Percentiles rank a stretch among this genome's conserved stretches.
These are phyloP conservation scores for Carex myosuroides DNA, from an alignment of 176 grass and related monocot genomes.

Conservation along the genomic window DNA sequence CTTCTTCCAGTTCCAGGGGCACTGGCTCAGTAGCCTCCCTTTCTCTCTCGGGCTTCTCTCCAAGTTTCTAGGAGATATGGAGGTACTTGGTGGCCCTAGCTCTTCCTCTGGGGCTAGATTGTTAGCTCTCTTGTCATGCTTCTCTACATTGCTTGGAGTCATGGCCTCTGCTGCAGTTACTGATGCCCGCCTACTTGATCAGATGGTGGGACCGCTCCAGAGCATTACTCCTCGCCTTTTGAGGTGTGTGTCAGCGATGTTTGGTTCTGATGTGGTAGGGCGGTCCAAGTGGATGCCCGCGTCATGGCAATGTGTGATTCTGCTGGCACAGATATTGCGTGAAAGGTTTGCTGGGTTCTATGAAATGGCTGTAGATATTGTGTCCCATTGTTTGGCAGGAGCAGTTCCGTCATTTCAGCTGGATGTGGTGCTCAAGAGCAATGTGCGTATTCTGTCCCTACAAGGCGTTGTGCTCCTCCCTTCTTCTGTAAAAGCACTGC, in stretches of 20 bases:
- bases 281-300: constrained; percentile 71
- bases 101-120: constrained; percentile 48
- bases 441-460: constrained; percentile 70
- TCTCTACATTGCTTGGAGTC: constrained; percentile 83
- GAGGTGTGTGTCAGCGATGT: constrained; percentile 51
- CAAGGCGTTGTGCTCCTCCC: constrained; percentile 54
- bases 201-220: constrained; percentile 54
- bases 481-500: constrained; percentile 53
- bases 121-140: constrained; percentile 71
- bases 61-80: constrained; percentile 95
- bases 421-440: constrained; percentile 63
- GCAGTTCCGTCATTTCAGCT: constrained; percentile 44
- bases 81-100: constrained; percentile 54
- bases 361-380: constrained; percentile 57
- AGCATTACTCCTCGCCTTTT: constrained; percentile 66
- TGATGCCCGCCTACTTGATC: constrained; percentile 48
- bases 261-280: constrained; percentile 44
- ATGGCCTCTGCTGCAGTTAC: constrained; percentile 61
- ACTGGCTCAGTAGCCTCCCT: constrained; percentile 83
- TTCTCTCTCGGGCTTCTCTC: constrained; percentile 71
- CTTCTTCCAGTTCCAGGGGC: constrained; percentile 81
- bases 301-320: constrained; percentile 74
- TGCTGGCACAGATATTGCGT: constrained; percentile 65
- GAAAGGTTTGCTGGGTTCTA: constrained; percentile 83
- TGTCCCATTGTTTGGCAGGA: constrained; percentile 47